Evolutionary conservation across 2,329 filamentous ascomycete genomes (phyloP), one percentile per base, ranked within the genome.

Genomic region (Keithomyces neogunnii): DNA sequence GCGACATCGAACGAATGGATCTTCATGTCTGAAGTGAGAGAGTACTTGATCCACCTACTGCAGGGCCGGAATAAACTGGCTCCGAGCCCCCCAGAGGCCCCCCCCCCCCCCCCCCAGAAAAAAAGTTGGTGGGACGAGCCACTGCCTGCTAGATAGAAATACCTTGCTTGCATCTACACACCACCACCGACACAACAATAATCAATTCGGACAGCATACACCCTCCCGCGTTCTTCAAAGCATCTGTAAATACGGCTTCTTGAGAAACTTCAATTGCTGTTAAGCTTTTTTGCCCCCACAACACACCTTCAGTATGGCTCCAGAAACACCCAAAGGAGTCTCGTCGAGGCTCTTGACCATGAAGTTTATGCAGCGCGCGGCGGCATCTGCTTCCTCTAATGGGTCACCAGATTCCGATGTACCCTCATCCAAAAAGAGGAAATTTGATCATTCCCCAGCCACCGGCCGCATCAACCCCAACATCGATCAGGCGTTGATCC

Each of bases 321-420:
- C 76, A 54, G 70, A 75, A 63, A 82, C 74, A 54, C 74, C 81
- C 45, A 80, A 80, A 68, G 77, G 76, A 45, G 90, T 95, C 83
- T 96, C 91, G 56, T 91, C 86, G 53, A 84, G 90, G 59, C 84
- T 96, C 46, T 77, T 95, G 63, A 91, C 88, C 38, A 96, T 96
- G 90, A 95, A 95, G 74, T 96, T 96, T 66, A 96, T 96, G 91
- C 91, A 95, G 74, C 82, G 91, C 62, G 87, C 88, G 56, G 86
- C 84, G 47, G 82, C 85, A 47, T 80, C 84, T 29, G 73, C 72
- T 47, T 72, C 73, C 35, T 69, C 62, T 53, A 63, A 68, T 48
- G 65, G 72, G 19, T 72, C 72, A 53, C 66, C 78, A 56, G 63
- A 73, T 60, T 69, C 70, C 47, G 75, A 79, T 26, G 72, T 76